Evolutionary conservation across 2,329 filamentous ascomycete species (phyloP).

Genomic region (Neonectria faginata): DNA sequence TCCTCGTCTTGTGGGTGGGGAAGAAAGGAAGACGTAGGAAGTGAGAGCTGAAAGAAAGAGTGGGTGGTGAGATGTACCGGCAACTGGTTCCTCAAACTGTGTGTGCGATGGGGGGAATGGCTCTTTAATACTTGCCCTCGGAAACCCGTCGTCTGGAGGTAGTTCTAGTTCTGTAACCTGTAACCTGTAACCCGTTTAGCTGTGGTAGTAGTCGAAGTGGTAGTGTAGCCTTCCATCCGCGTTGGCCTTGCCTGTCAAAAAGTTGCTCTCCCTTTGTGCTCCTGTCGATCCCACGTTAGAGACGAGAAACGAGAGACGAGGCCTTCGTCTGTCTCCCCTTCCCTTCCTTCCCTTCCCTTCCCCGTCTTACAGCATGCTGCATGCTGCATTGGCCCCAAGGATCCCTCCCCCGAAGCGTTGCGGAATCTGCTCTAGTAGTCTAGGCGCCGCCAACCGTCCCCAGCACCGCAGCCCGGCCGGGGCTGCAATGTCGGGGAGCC

Average conservation of each 20-base stretch:
- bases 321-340: slow-evolving; percentile 10
- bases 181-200: not conserved
- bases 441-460: slow-evolving; percentile 1
- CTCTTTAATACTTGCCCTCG: not conserved
- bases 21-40: not conserved
- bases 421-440: not conserved
- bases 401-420: not conserved
- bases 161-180: not conserved
- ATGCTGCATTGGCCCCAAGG: not conserved
- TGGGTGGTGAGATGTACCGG: not conserved
- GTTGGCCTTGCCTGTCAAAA: not conserved
- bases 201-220: not conserved
- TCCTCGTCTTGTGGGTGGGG: not conserved
- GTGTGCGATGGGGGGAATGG: not conserved
- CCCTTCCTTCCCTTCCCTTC: not conserved
- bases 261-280: slow-evolving; percentile 15
- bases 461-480: slow-evolving; percentile 4
- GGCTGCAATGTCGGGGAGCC: slow-evolving; percentile 14
- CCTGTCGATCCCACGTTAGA: slow-evolving; percentile 29
- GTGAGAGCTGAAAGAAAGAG: slow-evolving; percentile 1
- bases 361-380: slow-evolving; percentile 2
- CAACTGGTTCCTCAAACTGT: not conserved
- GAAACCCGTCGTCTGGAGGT: not conserved
- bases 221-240: not conserved
- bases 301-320: not conserved